These are phyloP conservation scores for Lactifluus subvellereus DNA, from an alignment of 768 basidiomycete genomes.

Conservation along the genomic window DNA sequence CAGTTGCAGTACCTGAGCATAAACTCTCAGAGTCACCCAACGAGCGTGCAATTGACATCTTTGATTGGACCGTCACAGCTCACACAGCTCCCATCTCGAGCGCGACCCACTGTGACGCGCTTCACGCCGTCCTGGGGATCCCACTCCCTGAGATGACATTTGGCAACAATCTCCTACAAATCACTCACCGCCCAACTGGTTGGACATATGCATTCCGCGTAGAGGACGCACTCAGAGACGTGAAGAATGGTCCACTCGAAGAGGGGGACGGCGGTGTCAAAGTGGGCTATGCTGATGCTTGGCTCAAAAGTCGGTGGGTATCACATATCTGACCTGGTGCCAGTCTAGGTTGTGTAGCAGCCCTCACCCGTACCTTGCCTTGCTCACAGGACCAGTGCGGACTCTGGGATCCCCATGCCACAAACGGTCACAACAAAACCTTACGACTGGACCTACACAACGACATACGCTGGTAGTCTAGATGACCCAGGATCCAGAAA, in stretches of 20 bases:
- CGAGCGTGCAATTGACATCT: conserved; percentile 60
- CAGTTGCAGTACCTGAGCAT: conserved; percentile 52
- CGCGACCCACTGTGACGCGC: conserved; percentile 63
- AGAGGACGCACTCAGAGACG: conserved; percentile 58
- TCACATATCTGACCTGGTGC: background rate
- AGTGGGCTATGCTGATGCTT: conserved; percentile 91
- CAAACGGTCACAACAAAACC: conserved; percentile 71
- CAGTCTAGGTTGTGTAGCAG: background rate
- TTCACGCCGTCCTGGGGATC: conserved; percentile 60
- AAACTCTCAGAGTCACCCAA: conserved; percentile 63
- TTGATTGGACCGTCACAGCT: conserved; percentile 64
- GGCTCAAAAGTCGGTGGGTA: conserved; percentile 81
- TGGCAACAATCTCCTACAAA: conserved; percentile 68
- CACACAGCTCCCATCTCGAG: conserved; percentile 76
- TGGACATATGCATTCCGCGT: conserved; percentile 66
- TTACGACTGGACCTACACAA: conserved; percentile 99
- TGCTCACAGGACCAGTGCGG: conserved; percentile 60
- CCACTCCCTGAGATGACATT: conserved; percentile 98
- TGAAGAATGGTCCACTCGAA: conserved; percentile 69
- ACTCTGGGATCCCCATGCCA: conserved; percentile 60
- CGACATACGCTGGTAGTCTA: conserved; percentile 68
- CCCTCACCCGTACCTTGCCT: background rate
- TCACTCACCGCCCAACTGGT: conserved; percentile 59
- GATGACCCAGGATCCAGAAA: conserved; percentile 24
- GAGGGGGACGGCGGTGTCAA: conserved; percentile 89